phyloP scores from a whole-genome alignment of 805 yeast genomes.

The Metschnikowia lunata region DNA sequence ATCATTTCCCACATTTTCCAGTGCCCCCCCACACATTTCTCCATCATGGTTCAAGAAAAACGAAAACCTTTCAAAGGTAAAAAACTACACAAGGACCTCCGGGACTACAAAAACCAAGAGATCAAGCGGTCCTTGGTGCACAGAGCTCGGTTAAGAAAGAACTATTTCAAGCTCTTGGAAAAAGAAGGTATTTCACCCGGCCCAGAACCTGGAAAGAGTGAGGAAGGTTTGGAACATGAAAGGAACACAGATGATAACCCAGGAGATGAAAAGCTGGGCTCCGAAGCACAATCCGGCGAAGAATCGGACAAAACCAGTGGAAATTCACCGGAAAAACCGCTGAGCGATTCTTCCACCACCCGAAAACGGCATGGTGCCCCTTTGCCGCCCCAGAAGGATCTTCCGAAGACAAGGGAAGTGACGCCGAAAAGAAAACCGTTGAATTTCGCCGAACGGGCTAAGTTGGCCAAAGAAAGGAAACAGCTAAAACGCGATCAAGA shows the following conservation, averaged over 20 bases:
- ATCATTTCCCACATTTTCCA: background rate
- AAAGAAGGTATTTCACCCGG: conserved; percentile 55
- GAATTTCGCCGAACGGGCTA: conserved; percentile 44
- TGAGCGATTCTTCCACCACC: conserved; percentile 18
- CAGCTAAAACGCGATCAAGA: conserved; percentile 37
- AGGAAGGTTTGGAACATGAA: background rate
- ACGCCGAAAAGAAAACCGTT: conserved; percentile 22
- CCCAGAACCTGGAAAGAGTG: background rate
- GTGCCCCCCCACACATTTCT: no score
- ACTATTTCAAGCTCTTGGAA: conserved; percentile 73
- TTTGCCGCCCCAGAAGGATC: conserved; percentile 8
- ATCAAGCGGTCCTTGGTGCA: conserved; percentile 75
- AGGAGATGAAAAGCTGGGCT: background rate
- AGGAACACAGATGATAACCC: background rate
- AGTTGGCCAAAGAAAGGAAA: conserved; percentile 44
- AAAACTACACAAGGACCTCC: conserved; percentile 30
- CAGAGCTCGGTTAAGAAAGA: conserved; percentile 74
- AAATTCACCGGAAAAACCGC: conserved; percentile 10
- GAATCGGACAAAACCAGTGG: background rate
- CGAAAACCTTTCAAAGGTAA: conserved; percentile 24
- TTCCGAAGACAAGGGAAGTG: conserved; percentile 21
- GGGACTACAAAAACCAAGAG: conserved; percentile 49
- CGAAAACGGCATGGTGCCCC: conserved; percentile 6
- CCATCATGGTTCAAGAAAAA: conserved; percentile 10
- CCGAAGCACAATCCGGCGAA: background rate